phyloP scores from a whole-genome alignment of 2,329 filamentous ascomycete genomes.

The Endothia cerciana region DNA sequence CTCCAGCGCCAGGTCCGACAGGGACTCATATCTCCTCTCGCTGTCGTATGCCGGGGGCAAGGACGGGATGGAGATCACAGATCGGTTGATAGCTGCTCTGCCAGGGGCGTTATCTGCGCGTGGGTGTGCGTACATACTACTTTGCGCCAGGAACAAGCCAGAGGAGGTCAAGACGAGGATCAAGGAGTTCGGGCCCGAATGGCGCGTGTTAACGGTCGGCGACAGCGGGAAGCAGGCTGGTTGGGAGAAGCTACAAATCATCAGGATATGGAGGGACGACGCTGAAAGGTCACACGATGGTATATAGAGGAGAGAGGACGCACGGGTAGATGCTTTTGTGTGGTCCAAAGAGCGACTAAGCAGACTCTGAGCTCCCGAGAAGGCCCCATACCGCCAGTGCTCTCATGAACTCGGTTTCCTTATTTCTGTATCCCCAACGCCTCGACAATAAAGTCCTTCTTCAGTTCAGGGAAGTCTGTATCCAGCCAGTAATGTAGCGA shows the following conservation, averaged over 20 bases:
- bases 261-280: slow-evolving; percentile 75
- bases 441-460: slow-evolving; percentile 18
- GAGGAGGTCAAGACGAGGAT: slow-evolving; percentile 70
- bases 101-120: slow-evolving; percentile 63
- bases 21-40: slow-evolving; percentile 80
- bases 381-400: slow-evolving; percentile 10
- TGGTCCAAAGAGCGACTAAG: slow-evolving; percentile 14
- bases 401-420: slow-evolving; percentile 11
- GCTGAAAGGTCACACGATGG: background rate
- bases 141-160: slow-evolving; percentile 90
- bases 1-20: slow-evolving; percentile 62
- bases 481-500: slow-evolving; percentile 12
- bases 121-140: slow-evolving; percentile 85
- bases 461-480: slow-evolving; percentile 8
- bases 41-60: slow-evolving; percentile 86
- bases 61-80: slow-evolving; percentile 94
- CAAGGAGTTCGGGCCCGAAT: slow-evolving; percentile 55
- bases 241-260: slow-evolving; percentile 91
- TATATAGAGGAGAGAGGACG: slow-evolving; percentile 17
- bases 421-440: slow-evolving; percentile 24
- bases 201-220: slow-evolving; percentile 79
- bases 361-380: slow-evolving; percentile 8
- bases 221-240: slow-evolving; percentile 85
- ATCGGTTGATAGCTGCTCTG: slow-evolving; percentile 73
- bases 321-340: slow-evolving; percentile 23